These are phyloP conservation scores for Tulasnella sp. DNA, from an alignment of 768 basidiomycete genomes.

Conservation along the genomic window DNA sequence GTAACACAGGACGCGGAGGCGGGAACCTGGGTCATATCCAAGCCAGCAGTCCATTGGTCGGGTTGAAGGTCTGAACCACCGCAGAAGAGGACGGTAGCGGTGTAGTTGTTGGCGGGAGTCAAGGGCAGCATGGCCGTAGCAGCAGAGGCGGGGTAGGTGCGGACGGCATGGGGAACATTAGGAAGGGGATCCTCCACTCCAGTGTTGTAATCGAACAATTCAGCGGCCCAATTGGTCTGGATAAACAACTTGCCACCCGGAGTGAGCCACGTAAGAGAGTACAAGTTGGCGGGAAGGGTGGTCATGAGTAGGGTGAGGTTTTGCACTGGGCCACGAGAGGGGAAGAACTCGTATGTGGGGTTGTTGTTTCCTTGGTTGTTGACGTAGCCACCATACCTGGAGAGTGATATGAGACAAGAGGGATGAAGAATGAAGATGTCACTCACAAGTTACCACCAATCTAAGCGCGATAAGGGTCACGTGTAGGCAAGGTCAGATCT, in stretches of 20 bases:
- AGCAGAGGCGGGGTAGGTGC: constrained; percentile 28
- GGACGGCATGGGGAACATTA: constrained; percentile 18
- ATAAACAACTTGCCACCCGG: constrained; percentile 18
- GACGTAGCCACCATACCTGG: constrained; percentile 25
- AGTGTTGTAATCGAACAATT: constrained; percentile 17
- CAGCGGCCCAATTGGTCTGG: constrained; percentile 19
- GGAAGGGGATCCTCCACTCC: constrained; percentile 14
- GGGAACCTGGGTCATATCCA: constrained; percentile 22
- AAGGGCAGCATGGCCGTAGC: constrained; percentile 73
- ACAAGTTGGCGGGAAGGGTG: constrained; percentile 31
- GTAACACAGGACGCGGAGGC: constrained; percentile 66
- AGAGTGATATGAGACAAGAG: too few species aligned
- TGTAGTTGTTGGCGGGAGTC: constrained; percentile 45
- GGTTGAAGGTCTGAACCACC: constrained; percentile 44
- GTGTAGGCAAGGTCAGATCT: too few species aligned
- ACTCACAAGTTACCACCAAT: constrained; percentile 31
- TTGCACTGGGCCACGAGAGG: constrained; percentile 6
- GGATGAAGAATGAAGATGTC: too few species aligned
- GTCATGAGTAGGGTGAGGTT: constrained; percentile 31
- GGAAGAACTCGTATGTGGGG: constrained; percentile 29
- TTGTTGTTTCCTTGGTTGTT: constrained; percentile 29
- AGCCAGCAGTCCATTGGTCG: constrained; percentile 14
- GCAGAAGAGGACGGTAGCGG: constrained; percentile 59
- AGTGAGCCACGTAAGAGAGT: constrained; percentile 18
- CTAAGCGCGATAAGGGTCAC: not conserved